phyloP scores from a whole-genome alignment of 2,329 filamentous ascomycete species.

The Nigrospora oryzae region DNA sequence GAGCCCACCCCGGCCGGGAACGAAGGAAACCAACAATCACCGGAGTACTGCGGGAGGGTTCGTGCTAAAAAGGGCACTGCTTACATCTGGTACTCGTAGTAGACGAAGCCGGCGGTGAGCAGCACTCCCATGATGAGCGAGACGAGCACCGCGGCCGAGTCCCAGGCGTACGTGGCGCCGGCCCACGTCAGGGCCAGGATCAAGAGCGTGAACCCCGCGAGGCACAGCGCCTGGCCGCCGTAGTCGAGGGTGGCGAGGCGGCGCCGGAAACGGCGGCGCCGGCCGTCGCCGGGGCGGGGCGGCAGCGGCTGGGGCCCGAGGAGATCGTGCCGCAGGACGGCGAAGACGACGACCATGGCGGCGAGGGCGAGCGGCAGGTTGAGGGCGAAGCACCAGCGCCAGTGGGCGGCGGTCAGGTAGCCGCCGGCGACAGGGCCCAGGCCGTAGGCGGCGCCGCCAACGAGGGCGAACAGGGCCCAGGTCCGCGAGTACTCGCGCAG shows the following conservation, averaged over 20 bases:
- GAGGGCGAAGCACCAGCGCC: conserved; percentile 61
- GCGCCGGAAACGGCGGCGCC: conserved; percentile 23
- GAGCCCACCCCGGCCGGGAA: too few species aligned
- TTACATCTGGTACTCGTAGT: conserved; percentile 46
- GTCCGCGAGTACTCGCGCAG: conserved; percentile 54
- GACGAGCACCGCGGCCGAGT: conserved; percentile 35
- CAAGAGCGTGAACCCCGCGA: conserved; percentile 43
- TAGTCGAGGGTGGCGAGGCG: conserved; percentile 47
- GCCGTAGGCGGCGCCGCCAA: conserved; percentile 50
- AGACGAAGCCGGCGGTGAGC: conserved; percentile 31
- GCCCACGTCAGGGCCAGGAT: conserved; percentile 49
- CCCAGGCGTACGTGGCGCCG: conserved; percentile 44
- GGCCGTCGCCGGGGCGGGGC: conserved; percentile 19
- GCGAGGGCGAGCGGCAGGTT: conserved; percentile 47
- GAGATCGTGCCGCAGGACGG: conserved; percentile 50
- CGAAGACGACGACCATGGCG: conserved; percentile 43
- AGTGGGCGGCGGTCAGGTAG: conserved; percentile 44
- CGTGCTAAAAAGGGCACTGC: conserved; percentile 36
- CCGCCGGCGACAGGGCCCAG: conserved; percentile 55
- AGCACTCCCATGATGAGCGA: conserved; percentile 37
- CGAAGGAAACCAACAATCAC: too few species aligned
- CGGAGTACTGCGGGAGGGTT: conserved; percentile 29
- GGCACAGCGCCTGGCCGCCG: conserved; percentile 47
- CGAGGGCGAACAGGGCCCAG: conserved; percentile 51
- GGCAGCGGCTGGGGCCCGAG: conserved; percentile 41